phyloP scores from a whole-genome alignment of 2,329 filamentous ascomycete species.

The Aureobasidium sp. region DNA sequence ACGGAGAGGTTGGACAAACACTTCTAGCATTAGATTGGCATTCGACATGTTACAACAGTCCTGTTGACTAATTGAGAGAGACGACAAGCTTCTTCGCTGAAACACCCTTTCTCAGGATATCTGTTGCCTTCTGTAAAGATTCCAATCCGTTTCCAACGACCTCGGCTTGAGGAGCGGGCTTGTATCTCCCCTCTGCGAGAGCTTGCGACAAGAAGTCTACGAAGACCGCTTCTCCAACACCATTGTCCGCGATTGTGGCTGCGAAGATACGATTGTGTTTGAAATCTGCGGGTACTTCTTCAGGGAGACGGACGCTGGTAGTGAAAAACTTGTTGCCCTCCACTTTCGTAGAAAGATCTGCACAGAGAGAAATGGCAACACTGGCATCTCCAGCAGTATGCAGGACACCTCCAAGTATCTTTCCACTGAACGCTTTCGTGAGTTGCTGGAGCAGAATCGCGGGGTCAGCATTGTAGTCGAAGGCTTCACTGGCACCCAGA shows the following conservation, averaged over 20 bases:
- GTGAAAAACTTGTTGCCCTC: slow-evolving; percentile 8
- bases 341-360: background rate
- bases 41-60: background rate
- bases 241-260: slow-evolving; percentile 6
- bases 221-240: background rate
- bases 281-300: background rate
- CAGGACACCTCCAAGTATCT: slow-evolving; percentile 19
- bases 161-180: slow-evolving; percentile 17
- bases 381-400: background rate
- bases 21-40: too few relatives aligned
- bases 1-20: too few relatives aligned
- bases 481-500: slow-evolving; percentile 39
- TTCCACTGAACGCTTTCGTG: slow-evolving; percentile 15
- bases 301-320: background rate
- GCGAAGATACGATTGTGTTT: slow-evolving; percentile 6
- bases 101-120: slow-evolving; percentile 19
- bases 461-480: slow-evolving; percentile 35
- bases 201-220: slow-evolving; percentile 17
- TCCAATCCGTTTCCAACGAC: slow-evolving; percentile 20
- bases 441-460: slow-evolving; percentile 28
- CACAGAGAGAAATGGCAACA: background rate
- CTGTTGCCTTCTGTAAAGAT: slow-evolving; percentile 18
- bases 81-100: slow-evolving; percentile 22
- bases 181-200: slow-evolving; percentile 16
- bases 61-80: background rate